Base-by-base conservation (phyloP, 371 early-diverging fungal genomes). In the Parasitella parasitica region DNA sequence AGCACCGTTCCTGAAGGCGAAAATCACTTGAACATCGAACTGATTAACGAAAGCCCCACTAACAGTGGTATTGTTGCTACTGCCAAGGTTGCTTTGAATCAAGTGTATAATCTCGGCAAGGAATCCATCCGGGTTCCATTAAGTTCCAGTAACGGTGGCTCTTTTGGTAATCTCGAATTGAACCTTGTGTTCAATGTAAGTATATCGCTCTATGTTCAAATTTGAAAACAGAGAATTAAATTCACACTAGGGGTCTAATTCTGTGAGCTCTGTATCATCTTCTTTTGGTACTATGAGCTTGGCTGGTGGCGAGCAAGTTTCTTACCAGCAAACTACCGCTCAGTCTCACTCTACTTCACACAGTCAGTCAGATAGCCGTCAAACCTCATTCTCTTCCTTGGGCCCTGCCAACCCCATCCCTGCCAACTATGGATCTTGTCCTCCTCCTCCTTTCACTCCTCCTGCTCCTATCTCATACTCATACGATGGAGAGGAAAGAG, bases 341-440 rank as follows among this genome's bases (percentile, higher is more conserved):
- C 54, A 58, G 16, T 53, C 52, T 28, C 27, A 53, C 32, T 34
- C 58, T 26, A 35, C 39, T 22, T 39, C 50, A 35, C 64, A 63
- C 15, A 37, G 37, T 22, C 57, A 57, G 35, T 63, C 65, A 24
- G 63, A 63, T 6, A 63, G 68, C 22, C 68, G 68, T 30, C 60
- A 63, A 58, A 15, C 57, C 34, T 63, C 64, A 8, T 69, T 38
- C 32, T 34, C 69, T 27, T 64, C 69, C 15, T 53, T 69, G 37
- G 69, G 69, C 20, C 69, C 69, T 37, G 60, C 69, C 35, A 69
- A 69, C 9, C 69, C 69, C 35, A 63, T 69, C 38, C 69, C 69
- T 57, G 32, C 59, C 11, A 69, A 69, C 27, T 69, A 69, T 49
- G 69, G 69, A 43, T 52, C 64, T 18, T 64, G 69, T n/a, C 57